These are phyloP conservation scores for Infundibulicybe gibba DNA, from an alignment of 768 basidiomycete genomes.

Conservation along the genomic window DNA sequence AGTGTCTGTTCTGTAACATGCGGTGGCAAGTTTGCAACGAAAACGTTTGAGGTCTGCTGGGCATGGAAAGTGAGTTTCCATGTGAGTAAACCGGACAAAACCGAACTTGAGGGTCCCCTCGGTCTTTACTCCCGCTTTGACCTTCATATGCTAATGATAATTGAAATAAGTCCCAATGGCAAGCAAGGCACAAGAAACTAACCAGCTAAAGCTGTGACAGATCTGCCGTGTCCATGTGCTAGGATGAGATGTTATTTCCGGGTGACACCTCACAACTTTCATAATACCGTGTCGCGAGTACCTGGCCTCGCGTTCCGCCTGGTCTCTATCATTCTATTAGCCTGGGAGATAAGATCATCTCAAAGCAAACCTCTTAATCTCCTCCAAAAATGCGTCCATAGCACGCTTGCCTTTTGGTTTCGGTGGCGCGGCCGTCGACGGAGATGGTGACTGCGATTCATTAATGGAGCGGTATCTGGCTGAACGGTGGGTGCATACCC, in stretches of 20 bases:
- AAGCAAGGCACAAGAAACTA: constrained; percentile 15
- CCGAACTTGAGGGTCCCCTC: constrained; percentile 81
- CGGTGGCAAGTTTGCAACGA: constrained; percentile 89
- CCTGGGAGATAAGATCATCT: background rate
- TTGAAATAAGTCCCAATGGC: background rate
- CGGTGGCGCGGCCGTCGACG: constrained; percentile 40
- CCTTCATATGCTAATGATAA: constrained; percentile 72
- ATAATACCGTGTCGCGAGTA: constrained; percentile 63
- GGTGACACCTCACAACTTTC: background rate
- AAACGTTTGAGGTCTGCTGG: constrained; percentile 86
- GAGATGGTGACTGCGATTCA: constrained; percentile 49
- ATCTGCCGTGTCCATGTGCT: constrained; percentile 63
- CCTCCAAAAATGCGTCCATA: constrained; percentile 95
- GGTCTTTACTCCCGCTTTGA: constrained; percentile 86
- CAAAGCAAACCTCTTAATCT: constrained; percentile 78
- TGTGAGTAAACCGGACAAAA: too few species aligned
- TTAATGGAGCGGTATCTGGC: constrained; percentile 1
- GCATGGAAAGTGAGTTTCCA: too few species aligned
- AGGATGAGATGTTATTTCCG: constrained; percentile 2
- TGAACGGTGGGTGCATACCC: constrained; percentile 7
- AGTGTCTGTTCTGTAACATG: constrained; percentile 83
- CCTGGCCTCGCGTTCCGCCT: constrained; percentile 86
- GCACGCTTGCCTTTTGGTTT: constrained; percentile 93
- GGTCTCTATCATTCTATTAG: constrained; percentile 60
- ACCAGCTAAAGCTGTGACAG: constrained; percentile 91